Percentiles rank a stretch among this genome's conserved stretches.
phyloP scores from a whole-genome alignment of 306 rosid species.

The Cucurbita moschata region DNA sequence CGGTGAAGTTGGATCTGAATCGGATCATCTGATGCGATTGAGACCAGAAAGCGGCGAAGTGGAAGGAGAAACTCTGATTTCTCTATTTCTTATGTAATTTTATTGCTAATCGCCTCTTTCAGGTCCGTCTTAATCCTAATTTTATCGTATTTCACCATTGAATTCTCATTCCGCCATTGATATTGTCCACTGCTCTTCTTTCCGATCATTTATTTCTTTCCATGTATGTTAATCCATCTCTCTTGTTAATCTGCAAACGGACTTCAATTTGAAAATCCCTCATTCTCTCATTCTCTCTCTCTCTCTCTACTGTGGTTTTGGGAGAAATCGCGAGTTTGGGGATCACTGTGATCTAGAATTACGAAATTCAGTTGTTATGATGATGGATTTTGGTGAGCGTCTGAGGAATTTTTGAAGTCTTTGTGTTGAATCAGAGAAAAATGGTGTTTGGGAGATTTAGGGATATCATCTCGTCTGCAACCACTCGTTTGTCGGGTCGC shows the following conservation, averaged over 20 bases:
- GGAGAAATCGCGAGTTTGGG: not conserved
- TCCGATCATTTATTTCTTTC: not conserved
- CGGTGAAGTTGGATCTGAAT: conserved; percentile 11
- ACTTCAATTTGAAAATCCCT: not conserved
- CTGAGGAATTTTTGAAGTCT: not conserved
- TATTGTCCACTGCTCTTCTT: not conserved
- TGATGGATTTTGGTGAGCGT: not conserved
- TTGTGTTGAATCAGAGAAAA: not conserved
- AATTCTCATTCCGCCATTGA: not conserved
- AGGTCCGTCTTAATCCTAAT: not conserved
- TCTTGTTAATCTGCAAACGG: not conserved
- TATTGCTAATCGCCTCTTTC: not conserved
- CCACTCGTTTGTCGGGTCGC: conserved; percentile 20
- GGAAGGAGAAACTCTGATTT: not conserved
- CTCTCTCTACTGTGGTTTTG: not conserved
- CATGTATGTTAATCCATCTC: not conserved
- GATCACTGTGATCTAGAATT: not conserved
- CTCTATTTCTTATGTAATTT: not conserved
- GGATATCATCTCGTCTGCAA: conserved; percentile 21
- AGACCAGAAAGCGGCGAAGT: not conserved
- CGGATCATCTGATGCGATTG: not conserved
- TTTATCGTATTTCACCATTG: too few relatives aligned
- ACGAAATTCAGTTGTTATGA: not conserved
- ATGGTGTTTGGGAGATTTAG: conserved; percentile 49
- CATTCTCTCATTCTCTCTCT: not conserved